These are phyloP conservation scores for Metarhizium humberi DNA, from an alignment of 2,329 filamentous ascomycete species.

Conservation along the genomic window DNA sequence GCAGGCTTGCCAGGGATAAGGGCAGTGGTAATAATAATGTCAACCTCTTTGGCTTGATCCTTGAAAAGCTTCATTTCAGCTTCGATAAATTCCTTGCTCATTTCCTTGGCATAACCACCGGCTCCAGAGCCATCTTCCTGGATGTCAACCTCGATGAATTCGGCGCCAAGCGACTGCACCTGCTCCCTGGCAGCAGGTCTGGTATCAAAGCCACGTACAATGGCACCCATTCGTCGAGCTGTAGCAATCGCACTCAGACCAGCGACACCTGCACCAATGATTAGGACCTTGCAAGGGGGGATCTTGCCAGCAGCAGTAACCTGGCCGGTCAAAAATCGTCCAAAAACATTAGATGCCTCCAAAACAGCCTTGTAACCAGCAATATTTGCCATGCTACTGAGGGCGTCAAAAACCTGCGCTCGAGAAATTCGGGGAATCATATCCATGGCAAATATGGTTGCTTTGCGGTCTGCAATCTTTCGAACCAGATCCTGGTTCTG, in stretches of 20 bases:
- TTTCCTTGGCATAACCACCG: slow-evolving; percentile 85
- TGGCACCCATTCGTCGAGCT: slow-evolving; percentile 75
- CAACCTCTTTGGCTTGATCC: slow-evolving; percentile 77
- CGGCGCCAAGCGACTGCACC: slow-evolving; percentile 81
- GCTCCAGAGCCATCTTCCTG: slow-evolving; percentile 76
- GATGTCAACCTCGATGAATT: slow-evolving; percentile 81
- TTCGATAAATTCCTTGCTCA: slow-evolving; percentile 89
- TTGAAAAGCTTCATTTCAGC: slow-evolving; percentile 90
- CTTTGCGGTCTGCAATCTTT: slow-evolving; percentile 58
- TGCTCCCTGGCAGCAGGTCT: slow-evolving; percentile 79
- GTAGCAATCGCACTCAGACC: slow-evolving; percentile 83
- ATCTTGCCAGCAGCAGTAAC: slow-evolving; percentile 87
- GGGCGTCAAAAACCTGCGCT: slow-evolving; percentile 78
- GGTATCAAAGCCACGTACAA: slow-evolving; percentile 88
- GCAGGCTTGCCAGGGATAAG: slow-evolving; percentile 77
- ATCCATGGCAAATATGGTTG: slow-evolving; percentile 83
- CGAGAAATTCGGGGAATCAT: slow-evolving; percentile 85
- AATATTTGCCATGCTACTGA: slow-evolving; percentile 92
- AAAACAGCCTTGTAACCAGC: slow-evolving; percentile 87
- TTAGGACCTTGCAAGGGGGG: slow-evolving; percentile 79
- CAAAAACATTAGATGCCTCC: slow-evolving; percentile 83
- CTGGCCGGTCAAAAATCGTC: slow-evolving; percentile 80
- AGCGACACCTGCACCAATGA: slow-evolving; percentile 85
- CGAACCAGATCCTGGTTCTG: slow-evolving; percentile 72
- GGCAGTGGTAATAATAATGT: slow-evolving; percentile 91